Conservation (phyloP, 2,329 filamentous ascomycete genomes). For the Amauroascus verrucosus region DNA sequence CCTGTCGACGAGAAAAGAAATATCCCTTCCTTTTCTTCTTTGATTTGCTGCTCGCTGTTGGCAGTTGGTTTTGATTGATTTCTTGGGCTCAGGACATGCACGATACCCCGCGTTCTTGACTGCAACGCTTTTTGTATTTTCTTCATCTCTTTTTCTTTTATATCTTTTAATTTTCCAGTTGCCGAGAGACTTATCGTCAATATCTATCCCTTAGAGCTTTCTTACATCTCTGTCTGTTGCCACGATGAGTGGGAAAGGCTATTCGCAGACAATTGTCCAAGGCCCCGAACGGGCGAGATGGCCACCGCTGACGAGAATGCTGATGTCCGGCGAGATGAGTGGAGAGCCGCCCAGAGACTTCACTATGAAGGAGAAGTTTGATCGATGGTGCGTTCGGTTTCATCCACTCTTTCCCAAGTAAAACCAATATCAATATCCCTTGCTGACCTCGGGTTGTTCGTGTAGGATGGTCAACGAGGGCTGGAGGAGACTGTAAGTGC, state of each 20-base stretch:
- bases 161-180: too few species aligned
- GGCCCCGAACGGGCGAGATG: slow-evolving; percentile 60
- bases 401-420: neutral
- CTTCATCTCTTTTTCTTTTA: neutral
- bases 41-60: too few species aligned
- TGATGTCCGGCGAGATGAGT: slow-evolving; percentile 73
- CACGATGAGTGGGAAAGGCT: neutral
- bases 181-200: too few species aligned
- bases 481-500: slow-evolving; percentile 63
- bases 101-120: too few species aligned
- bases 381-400: slow-evolving; percentile 47
- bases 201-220: neutral
- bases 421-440: neutral
- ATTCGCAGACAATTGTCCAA: neutral
- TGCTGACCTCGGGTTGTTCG: neutral
- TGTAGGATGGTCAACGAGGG: slow-evolving; percentile 76
- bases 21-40: too few species aligned
- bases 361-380: slow-evolving; percentile 60
- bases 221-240: neutral
- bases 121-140: too few species aligned
- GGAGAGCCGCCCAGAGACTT: slow-evolving; percentile 60
- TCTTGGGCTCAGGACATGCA: too few species aligned
- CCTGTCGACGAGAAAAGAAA: neutral
- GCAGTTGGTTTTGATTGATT: too few species aligned
- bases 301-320: slow-evolving; percentile 71